Conservation (phyloP, 805 yeast species). For the Komagataella pseudopastoris region DNA sequence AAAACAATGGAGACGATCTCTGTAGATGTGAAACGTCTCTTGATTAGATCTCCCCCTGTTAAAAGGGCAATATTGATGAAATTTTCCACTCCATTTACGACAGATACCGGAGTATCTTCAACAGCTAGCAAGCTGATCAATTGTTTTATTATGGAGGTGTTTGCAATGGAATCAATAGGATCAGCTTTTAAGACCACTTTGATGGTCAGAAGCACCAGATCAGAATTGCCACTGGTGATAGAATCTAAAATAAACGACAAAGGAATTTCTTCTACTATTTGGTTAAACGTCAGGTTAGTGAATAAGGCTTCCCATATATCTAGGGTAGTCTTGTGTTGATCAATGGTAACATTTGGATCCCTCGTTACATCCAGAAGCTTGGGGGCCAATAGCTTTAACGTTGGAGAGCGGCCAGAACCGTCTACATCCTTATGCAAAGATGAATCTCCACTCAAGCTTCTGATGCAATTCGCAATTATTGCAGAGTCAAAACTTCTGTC, state of each 20-base stretch:
- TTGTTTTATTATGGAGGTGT: constrained; percentile 13
- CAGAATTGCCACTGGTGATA: constrained; percentile 12
- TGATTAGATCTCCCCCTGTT: constrained; percentile 13
- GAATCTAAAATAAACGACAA: constrained; percentile 16
- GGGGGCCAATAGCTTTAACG: neutral
- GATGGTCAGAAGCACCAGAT: constrained; percentile 13
- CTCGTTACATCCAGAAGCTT: neutral
- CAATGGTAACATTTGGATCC: neutral
- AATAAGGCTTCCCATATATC: constrained; percentile 14
- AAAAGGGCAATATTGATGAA: constrained; percentile 9
- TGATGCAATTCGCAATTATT: neutral
- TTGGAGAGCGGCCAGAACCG: neutral
- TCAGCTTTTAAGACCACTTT: constrained; percentile 12
- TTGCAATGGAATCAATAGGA: constrained; percentile 20
- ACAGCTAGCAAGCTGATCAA: constrained; percentile 12
- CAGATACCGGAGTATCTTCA: constrained; percentile 8
- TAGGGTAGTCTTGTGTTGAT: constrained; percentile 2
- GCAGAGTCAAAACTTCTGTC: neutral
- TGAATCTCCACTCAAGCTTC: neutral
- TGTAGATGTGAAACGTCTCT: constrained; percentile 14
- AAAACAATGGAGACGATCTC: constrained; percentile 11
- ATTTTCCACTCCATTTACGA: constrained; percentile 11
- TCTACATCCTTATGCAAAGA: neutral
- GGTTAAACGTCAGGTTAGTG: constrained; percentile 13
- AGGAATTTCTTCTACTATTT: constrained; percentile 10